Evolutionary conservation across 192 early-diverging fungal species (phyloP).

Genomic region (Glomus cerebriforme): DNA sequence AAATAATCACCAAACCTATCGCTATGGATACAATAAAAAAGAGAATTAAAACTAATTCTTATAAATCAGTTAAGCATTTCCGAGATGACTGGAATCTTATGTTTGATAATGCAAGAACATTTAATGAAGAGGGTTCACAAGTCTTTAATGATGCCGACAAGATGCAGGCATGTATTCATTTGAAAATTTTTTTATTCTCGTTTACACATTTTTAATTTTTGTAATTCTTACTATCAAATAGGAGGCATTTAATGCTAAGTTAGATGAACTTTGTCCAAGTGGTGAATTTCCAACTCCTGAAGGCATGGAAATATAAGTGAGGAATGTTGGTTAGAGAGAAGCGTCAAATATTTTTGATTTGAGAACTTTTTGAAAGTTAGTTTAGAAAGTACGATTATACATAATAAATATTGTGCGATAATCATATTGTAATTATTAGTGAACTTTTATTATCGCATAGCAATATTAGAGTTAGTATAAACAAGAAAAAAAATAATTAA

Average conservation of each 20-base stretch:
- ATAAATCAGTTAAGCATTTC: constrained; percentile 67
- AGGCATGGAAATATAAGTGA: constrained; percentile 2
- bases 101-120: constrained; percentile 90
- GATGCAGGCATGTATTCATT: constrained; percentile 46
- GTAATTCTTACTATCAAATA: constrained; percentile 21
- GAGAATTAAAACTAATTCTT: constrained; percentile 69
- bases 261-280: constrained; percentile 45
- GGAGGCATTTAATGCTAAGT: constrained; percentile 45
- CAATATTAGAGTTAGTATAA: neutral
- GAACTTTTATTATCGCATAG: too few relatives aligned
- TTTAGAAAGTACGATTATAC: too few relatives aligned
- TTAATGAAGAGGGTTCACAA: constrained; percentile 88
- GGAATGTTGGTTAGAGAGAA: neutral
- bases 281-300: constrained; percentile 38
- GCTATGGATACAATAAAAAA: constrained; percentile 85
- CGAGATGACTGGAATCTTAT: constrained; percentile 82
- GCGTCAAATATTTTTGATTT: too few relatives aligned
- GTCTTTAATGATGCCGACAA: constrained; percentile 87
- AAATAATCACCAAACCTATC: constrained; percentile 85
- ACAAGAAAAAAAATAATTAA: too few relatives aligned
- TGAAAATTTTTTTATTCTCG: neutral
- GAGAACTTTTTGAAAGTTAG: too few relatives aligned
- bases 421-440: too few relatives aligned
- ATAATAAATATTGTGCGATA: too few relatives aligned
- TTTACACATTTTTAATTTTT: neutral